Conservation (phyloP, 345 rosid species). For the Camelina sativa region DNA sequence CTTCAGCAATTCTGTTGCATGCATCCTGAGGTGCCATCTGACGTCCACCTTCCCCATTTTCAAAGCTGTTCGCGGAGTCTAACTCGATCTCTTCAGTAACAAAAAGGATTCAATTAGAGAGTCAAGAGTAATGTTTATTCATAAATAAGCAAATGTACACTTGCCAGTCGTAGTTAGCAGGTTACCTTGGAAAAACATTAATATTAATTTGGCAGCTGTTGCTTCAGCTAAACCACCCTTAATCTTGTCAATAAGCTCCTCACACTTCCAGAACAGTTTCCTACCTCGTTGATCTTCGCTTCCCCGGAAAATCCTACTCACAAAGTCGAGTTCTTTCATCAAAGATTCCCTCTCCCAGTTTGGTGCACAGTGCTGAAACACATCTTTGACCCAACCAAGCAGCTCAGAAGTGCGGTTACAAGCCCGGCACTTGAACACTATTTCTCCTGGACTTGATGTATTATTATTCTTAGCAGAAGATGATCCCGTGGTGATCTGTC, state of each 20-base stretch:
- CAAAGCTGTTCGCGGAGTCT: conserved; percentile 76
- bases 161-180: background rate
- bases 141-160: background rate
- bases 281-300: conserved; percentile 89
- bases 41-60: conserved; percentile 76
- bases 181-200: conserved; percentile 85
- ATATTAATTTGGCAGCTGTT: conserved; percentile 71
- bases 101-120: background rate
- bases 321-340: conserved; percentile 86
- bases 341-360: conserved; percentile 88
- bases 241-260: conserved; percentile 79
- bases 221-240: conserved; percentile 74
- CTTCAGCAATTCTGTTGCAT: conserved; percentile 87
- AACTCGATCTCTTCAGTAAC: conserved; percentile 64
- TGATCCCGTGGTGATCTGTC: conserved; percentile 69
- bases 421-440: conserved; percentile 81
- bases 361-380: conserved; percentile 89
- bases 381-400: conserved; percentile 98
- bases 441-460: conserved; percentile 64
- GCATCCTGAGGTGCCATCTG: conserved; percentile 92
- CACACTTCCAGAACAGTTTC: conserved; percentile 87
- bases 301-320: conserved; percentile 79
- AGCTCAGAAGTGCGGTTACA: conserved; percentile 89
- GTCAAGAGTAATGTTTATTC: background rate
- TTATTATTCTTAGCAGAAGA: conserved; percentile 61